Base-by-base conservation (phyloP, 2,329 filamentous ascomycete species). In the Penicillium sclerotiorum region DNA sequence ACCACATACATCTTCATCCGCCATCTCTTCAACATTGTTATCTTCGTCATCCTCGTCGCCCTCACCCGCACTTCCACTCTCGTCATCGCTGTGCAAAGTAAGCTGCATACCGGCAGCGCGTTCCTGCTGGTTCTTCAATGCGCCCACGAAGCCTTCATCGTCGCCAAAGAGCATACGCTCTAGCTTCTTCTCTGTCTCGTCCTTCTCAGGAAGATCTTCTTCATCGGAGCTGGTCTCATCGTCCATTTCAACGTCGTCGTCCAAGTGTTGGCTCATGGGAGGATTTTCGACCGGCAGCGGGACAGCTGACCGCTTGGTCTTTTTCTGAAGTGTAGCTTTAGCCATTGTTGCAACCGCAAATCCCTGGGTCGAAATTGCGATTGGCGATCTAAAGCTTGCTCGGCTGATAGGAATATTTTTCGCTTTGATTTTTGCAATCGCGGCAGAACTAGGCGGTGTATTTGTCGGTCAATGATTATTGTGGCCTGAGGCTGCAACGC, bases 161-260 rank as follows among this genome's bases (percentile, higher is more conserved):
- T 95, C 89, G 47, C 94, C 94, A 55, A 99, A 89, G 3, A 99
- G 88, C 55, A 96, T 77, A 57, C 86, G 84, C 75, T 96, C 93
- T 23, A 96, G 83, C 67, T 93, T 90, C 64, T 88, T 84, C 69
- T 96, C 92, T 45, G 88, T 85, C 12, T 84, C 85, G 67, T 95
- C 90, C 67, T 93, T 94, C 43, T 88, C 86, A 47, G 76, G 64
- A 11, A 70, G 59, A 3, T 67, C 65, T 1, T 66, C 57, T 17
- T 64, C 62, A 15, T 60, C 59, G 3, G 50, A 55, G 30, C 52
- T 61, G 1, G 56, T 57, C 15, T 65, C 61, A 22, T 60, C 61
- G 15, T 60, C 58, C 56, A 66, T 59, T 13, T 67, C 60, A 38
- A 61, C 50, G 30, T 62, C 58, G 23, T 60, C 55, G 47, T 62